Conservation (phyloP, 306 rosid species). For the Prunus campanulata region DNA sequence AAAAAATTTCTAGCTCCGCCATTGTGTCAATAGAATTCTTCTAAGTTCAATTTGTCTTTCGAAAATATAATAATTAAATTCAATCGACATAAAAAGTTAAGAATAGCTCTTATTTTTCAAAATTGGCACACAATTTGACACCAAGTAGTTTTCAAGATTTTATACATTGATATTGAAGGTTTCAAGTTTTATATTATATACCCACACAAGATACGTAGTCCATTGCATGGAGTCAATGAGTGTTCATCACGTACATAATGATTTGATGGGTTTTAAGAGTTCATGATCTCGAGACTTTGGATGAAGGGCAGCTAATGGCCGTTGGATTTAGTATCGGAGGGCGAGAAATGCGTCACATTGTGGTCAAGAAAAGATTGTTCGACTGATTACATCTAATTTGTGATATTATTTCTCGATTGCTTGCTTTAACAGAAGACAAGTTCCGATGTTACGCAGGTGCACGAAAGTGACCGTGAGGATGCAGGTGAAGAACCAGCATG, state of each 20-base stretch:
- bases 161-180: not conserved
- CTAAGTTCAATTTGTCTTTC: too few species aligned
- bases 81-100: too few species aligned
- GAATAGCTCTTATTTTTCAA: too few species aligned
- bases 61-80: too few species aligned
- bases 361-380: slow-evolving; percentile 60
- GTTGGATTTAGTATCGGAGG: slow-evolving; percentile 26
- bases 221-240: not conserved
- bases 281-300: slow-evolving; percentile 19
- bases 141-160: not conserved
- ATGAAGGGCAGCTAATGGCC: slow-evolving; percentile 14
- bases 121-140: too few species aligned
- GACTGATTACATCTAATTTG: slow-evolving; percentile 29
- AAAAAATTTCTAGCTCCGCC: too few species aligned
- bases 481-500: slow-evolving; percentile 21
- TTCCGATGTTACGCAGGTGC: slow-evolving; percentile 16
- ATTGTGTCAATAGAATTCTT: too few species aligned
- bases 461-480: slow-evolving; percentile 25
- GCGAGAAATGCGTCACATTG: slow-evolving; percentile 42
- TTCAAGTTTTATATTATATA: not conserved
- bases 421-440: not conserved
- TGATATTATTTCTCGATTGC: slow-evolving; percentile 4
- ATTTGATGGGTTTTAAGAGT: slow-evolving; percentile 24
- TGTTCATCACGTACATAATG: not conserved
- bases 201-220: not conserved